These are phyloP conservation scores for Erodium chrysanthum DNA, from an alignment of 441 rosid genomes.

Conservation along the genomic window DNA sequence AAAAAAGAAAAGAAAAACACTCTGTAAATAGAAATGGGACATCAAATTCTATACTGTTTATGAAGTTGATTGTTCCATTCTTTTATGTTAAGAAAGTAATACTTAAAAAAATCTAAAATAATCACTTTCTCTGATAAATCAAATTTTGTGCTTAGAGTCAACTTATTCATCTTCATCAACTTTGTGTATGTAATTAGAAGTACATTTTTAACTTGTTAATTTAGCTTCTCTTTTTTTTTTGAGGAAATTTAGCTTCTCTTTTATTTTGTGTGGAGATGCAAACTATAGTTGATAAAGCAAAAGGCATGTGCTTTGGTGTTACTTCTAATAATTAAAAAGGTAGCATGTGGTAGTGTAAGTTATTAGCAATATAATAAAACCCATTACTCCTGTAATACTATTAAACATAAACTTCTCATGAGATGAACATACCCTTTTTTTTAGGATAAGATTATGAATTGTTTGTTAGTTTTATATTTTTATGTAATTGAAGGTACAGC, in stretches of 20 bases:
- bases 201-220: background rate
- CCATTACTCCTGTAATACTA: background rate
- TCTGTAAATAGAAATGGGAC: background rate
- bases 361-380: background rate
- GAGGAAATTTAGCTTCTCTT: background rate
- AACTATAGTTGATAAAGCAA: background rate
- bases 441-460: background rate
- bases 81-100: background rate
- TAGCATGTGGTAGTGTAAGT: background rate
- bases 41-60: background rate
- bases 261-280: background rate
- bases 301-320: constrained; percentile 2
- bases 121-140: no score
- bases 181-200: no score
- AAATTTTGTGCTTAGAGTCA: no score
- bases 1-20: background rate
- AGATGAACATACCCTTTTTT: background rate
- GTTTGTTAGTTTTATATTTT: background rate
- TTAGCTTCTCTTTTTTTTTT: background rate
- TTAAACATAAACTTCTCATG: background rate
- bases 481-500: background rate
- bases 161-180: no score
- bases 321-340: background rate
- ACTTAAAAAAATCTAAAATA: background rate
- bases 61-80: background rate